Evolutionary conservation across 2,329 filamentous ascomycete genomes (phyloP), one percentile per base, ranked within the genome.

Genomic region (Hypocrella siamensis): DNA sequence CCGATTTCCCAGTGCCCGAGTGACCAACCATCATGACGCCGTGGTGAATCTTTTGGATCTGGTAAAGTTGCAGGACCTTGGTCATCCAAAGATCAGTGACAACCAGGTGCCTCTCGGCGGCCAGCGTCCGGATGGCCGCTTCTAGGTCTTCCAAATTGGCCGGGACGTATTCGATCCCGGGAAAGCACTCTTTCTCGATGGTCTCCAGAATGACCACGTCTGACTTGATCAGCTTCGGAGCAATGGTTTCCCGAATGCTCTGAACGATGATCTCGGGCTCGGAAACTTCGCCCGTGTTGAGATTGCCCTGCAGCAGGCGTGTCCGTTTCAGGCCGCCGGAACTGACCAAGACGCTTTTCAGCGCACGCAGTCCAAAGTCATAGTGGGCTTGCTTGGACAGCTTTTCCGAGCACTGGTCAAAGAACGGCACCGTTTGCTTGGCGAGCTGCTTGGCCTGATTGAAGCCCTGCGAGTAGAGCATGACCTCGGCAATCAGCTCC

Each of bases 21-120:
- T 83, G 85, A 40, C 90, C 90, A 8, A 99, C 90, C 90, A 98
- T 96, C 92, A 99, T 99, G 18, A 99, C 90, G 78, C 90, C 90
- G 45, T 99, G 90, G 48, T 99, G 90, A 36, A 98, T 85, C 42
- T 78, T 81, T 55, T 96, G 90, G 40, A 99, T 99, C 54, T 99
- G 90, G 53, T 93, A 96, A 3, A 98, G 70, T 53, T 99, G 90
- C 7, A 98, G 67, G 21, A 93, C 77, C 60, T 99, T 99, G 35
- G 83, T 90, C 73, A 96, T 85, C 92, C 92, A 99, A 29, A 78
- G 76, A 34, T 96, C 86, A 36, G 78, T 94, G 43, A 92, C 80
- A 7, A 93, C 83, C 11, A 93, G 70, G 46, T 93, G 79, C 42
- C 82, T 77, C 49, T 93, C 85, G 5, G 69, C 71, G 19, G 92